Base-by-base conservation (phyloP, 2,329 filamentous ascomycete species). In the Penicillium paneum region DNA sequence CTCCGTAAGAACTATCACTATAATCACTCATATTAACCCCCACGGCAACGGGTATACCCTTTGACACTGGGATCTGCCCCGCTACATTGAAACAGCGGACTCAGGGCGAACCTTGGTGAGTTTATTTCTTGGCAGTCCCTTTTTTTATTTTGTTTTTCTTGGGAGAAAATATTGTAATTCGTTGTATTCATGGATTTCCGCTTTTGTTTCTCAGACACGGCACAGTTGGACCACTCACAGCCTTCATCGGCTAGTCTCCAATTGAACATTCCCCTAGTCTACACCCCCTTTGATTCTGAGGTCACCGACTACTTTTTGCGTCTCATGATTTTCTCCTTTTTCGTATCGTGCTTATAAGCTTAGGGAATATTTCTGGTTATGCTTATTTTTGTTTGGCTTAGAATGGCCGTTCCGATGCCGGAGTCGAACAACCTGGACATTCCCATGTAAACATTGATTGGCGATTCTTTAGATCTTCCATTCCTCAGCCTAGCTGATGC, bases 11-110 rank as follows among this genome's bases (percentile, higher is more conserved):
- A 50, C 47, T 34, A 49, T 42, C 15, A 39, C 32, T 46, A 48
- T 53, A 24, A 38, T 41, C 26, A 47, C 52, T 47, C 44, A 52
- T 59, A 63, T 63, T 62, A 60, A 64, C 43, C 43, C 50, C 64
- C 47, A 49, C 36, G 62, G 59, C 61, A 63, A 63, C 63, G 64
- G 66, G 64, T 67, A 64, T 65, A 65, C 62, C 64, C 67, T 67
- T 68, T 68, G 66, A 68, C 64, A 62, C 56, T 67, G 60, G 63
- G 63, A 68, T 65, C 65, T 64, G 67, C 67, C 68, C 68, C 68
- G 67, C 68, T 65, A 61, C 65, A 60, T 64, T 69, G 67, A 68
- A 69, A 69, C 67, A 65, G 19, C 19, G 34, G 26, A 28, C 28
- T 32, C 36, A 61, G 58, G 60, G 60, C 61, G 64, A 70, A 70